Evolutionary conservation across 2,329 filamentous ascomycete genomes (phyloP), one percentile per base, ranked within the genome.

Genomic region (Chlorencoelia australis): DNA sequence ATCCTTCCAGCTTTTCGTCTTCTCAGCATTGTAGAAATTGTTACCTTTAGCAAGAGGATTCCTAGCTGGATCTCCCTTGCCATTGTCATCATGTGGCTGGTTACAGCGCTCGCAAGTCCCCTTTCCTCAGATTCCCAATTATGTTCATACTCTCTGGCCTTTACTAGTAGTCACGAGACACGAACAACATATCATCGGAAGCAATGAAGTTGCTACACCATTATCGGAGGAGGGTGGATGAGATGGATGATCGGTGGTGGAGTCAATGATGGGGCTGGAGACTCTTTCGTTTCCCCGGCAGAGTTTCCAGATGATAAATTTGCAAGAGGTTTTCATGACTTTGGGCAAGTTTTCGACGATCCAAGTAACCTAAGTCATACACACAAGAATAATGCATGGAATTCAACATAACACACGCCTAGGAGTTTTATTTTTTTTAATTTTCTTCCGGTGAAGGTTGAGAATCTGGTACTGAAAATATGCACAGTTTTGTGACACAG

Each of bases 21-120:
- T 85, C 62, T 85, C 80, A 46, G 80, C 80, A 57, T 70, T 85
- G 62, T 85, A 74, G 56, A 57, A 47, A 47, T 45, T 43, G 39
- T 21, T 37, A 27, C 29, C 43, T 40, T 37, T 33, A 41, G 43
- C 32, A 50, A 51, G 47, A 42, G 41, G 43, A 48, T 48, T 51
- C 48, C 43, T 46, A 44, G 47, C 50, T 45, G 47, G 45, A 47
- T 52, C n/a, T 49, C 41, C 44, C 49, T 55, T 48, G 45, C 51
- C 50, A 53, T 56, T 52, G 42, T 40, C 39, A 46, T 43, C 50
- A 45, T 44, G 40, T 49, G 48, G 38, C 46, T 50, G 42, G 48
- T 45, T 47, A 46, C 42, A 48, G 42, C 42, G 39, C 46, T 41
- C 38, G 36, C 41, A 39, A 34, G 41, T 44, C 39, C 40, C 40